Base-by-base conservation (phyloP, 1,139 yeast genomes). In the Debaryomycetaceae sp. region DNA sequence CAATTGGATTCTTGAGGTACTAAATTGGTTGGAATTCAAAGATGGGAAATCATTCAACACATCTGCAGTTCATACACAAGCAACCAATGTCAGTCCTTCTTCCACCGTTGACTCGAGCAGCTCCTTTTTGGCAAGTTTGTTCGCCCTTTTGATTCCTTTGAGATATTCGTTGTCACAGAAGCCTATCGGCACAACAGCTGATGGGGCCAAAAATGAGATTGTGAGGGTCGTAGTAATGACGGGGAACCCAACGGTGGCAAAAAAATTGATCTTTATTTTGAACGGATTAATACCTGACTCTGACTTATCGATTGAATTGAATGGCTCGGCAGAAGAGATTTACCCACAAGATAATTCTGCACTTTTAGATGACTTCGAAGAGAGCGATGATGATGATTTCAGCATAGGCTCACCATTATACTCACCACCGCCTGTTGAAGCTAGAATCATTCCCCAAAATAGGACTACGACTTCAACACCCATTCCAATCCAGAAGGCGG, bases 1-100 rank as follows among this genome's bases (percentile, higher is more conserved):
- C n/a, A 72, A 74, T 43, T 81, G 86, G 86, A 78, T 79, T 9
- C 66, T 73, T 44, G 84, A 80, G 51, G 69, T 79, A 3, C 66
- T 78, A 44, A 80, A 78, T 49, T 81, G 87, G 87, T 60, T 81
- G 24, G 84, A 80, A 53, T 75, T 78, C 46, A 81, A 81, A 54
- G 87, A 81, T 54, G 83, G 81, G 2, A 69, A 66, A 42, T 17
- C 43, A 7, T 40, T 44, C 36, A 37, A 40, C 29, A 13, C 39
- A 27, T 37, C 37, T 20, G 7, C 36, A 9, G 14, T 24, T 24
- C 47, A 36, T 42, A 23, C 39, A 6, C 43, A 40, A 7, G 24
- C 14, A 17, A 24, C 29, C n/a, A 33, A 24, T 37, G 41, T 7
- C 9, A 34, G 36, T 5, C 24, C 44, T 14, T 42, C 38, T 7